phyloP scores from a whole-genome alignment of 192 early-diverging fungal species.

The Entophlyctis luteolus region DNA sequence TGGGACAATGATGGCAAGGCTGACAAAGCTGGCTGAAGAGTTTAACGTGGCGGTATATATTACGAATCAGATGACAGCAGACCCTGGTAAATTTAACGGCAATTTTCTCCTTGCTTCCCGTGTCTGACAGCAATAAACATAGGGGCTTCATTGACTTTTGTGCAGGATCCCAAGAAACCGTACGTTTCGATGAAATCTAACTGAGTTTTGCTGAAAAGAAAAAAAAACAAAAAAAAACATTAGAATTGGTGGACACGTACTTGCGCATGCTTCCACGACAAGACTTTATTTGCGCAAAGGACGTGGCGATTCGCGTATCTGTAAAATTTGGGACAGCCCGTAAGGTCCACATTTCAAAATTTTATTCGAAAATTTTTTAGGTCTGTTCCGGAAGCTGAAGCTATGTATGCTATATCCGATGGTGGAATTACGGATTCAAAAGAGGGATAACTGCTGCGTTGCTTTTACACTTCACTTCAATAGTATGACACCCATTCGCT shows the following conservation, averaged over 20 bases:
- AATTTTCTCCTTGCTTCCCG: not conserved
- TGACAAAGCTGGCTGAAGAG: constrained; percentile 76
- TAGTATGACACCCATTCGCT: no score
- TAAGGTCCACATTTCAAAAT: constrained; percentile 28
- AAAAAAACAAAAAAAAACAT: not conserved
- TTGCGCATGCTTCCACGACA: constrained; percentile 71
- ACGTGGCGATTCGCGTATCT: constrained; percentile 71
- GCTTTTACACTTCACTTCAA: no score
- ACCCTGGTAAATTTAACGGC: constrained; percentile 34
- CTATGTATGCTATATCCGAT: constrained; percentile 65
- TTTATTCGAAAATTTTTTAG: not conserved
- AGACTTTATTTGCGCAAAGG: constrained; percentile 78
- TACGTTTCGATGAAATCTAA: constrained; percentile 48
- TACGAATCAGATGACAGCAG: constrained; percentile 65
- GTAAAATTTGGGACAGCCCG: constrained; percentile 83
- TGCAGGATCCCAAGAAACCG: constrained; percentile 84
- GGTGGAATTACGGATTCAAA: constrained; percentile 72
- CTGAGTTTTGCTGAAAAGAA: not conserved
- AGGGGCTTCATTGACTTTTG: constrained; percentile 67
- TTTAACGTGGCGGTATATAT: constrained; percentile 81
- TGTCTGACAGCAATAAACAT: not conserved
- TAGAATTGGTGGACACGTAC: constrained; percentile 56
- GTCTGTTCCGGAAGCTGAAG: constrained; percentile 27
- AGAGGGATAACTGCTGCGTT: constrained; percentile 41
- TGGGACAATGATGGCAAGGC: constrained; percentile 65